Base-by-base conservation (phyloP, 192 early-diverging fungal genomes). In the Obelidium mucronatum region DNA sequence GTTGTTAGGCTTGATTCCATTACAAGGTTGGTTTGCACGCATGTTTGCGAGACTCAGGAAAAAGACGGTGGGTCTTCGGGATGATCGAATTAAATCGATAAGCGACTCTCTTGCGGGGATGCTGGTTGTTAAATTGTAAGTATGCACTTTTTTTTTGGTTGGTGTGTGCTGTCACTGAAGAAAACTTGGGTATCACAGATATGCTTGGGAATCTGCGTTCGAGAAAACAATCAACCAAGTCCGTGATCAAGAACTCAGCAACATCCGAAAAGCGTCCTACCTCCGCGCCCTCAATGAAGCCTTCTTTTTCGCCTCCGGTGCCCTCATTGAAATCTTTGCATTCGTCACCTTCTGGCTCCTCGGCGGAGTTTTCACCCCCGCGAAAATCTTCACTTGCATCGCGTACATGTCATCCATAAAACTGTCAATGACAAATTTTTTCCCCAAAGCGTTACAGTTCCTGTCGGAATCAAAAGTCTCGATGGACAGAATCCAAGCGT, bases 121-220 rank as follows among this genome's bases (percentile, higher is more conserved):
- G 53, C 72, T 82, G 66, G 74, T 85, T 34, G 83, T 88, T 48
- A 88, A 88, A 68, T 44, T 84, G 48, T 56, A 39, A 71, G 60
- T 22, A 33, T n/a, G 30, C 15, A 24, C 52, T 2, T n/a, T n/a
- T n/a, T n/a, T n/a, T n/a, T n/a, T n/a, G n/a, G n/a, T n/a, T n/a
- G n/a, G n/a, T n/a, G n/a, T n/a, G n/a, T n/a, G n/a, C n/a, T n/a
- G n/a, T n/a, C n/a, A n/a, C n/a, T n/a, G n/a, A n/a, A n/a, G n/a
- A n/a, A n/a, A n/a, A n/a, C n/a, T n/a, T n/a, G n/a, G n/a, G n/a
- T n/a, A n/a, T n/a, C n/a, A n/a, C 40, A 65, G 76, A 3, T 86
- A 86, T 72, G 84, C 83, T 2, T 88, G 87, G 87, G 87, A 88
- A 75, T 36, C 52, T 6, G 81, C 87, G 0, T 85, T 85, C 74